phyloP scores from a whole-genome alignment of 495 filamentous ascomycete genomes.

The Aspergillus nidulans region DNA sequence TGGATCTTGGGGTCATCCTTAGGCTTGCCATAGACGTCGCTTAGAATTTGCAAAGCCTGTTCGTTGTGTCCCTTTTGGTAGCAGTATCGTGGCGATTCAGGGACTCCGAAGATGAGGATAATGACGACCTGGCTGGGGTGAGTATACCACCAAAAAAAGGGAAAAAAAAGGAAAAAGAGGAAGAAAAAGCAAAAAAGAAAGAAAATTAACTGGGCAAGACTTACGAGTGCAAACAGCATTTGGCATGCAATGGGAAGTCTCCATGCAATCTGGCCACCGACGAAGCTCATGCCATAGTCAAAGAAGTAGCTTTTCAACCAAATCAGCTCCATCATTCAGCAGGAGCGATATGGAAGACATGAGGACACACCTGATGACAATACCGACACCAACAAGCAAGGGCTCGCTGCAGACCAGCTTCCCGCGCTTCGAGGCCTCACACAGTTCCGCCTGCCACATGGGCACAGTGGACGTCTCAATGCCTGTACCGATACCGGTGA shows the following conservation, averaged over 20 bases:
- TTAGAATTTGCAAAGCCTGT: slow-evolving; percentile 50
- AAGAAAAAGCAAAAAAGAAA: too few relatives aligned
- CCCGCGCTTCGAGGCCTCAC: slow-evolving; percentile 39
- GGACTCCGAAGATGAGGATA: slow-evolving; percentile 36
- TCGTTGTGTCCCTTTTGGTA: slow-evolving; percentile 42
- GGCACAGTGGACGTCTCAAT: slow-evolving; percentile 46
- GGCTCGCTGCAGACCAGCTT: slow-evolving; percentile 43
- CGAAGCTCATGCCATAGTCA: slow-evolving; percentile 44
- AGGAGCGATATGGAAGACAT: not conserved
- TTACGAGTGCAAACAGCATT: slow-evolving; percentile 36
- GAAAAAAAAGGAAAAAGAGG: too few relatives aligned
- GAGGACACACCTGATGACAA: slow-evolving; percentile 29
- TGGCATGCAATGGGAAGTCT: slow-evolving; percentile 46
- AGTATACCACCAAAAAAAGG: not conserved
- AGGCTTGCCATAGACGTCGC: slow-evolving; percentile 43
- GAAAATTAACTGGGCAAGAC: not conserved
- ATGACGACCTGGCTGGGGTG: slow-evolving; percentile 22
- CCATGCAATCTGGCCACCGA: slow-evolving; percentile 39
- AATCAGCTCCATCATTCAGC: not conserved
- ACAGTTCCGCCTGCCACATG: slow-evolving; percentile 48
- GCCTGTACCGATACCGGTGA: slow-evolving; percentile 51
- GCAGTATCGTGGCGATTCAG: slow-evolving; percentile 42
- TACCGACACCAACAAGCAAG: slow-evolving; percentile 37
- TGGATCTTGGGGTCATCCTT: slow-evolving; percentile 39
- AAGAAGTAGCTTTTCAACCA: slow-evolving; percentile 38